Evolutionary conservation across 768 basidiomycete species (phyloP).

Genomic region (Xanthoconium purpureum): DNA sequence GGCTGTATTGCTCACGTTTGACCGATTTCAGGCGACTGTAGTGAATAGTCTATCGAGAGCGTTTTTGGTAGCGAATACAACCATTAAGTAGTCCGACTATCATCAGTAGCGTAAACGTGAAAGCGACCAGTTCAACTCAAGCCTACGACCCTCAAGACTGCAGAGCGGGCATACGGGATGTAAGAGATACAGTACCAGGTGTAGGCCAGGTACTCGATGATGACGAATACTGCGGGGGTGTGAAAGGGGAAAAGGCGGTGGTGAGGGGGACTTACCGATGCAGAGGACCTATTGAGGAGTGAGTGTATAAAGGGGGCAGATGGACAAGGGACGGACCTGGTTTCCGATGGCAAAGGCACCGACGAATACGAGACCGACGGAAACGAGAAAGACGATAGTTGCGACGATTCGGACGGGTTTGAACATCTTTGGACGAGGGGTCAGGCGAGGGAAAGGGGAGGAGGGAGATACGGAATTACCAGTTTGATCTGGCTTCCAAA

Average conservation of each 20-base stretch:
- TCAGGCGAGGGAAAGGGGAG: background rate
- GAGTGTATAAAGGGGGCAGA: background rate
- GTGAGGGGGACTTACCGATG: slow-evolving; percentile 44
- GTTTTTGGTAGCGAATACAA: background rate
- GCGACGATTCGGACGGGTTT: slow-evolving; percentile 87
- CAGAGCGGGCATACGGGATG: slow-evolving; percentile 85
- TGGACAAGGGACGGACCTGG: slow-evolving; percentile 46
- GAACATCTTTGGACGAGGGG: slow-evolving; percentile 67
- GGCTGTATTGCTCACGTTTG: background rate
- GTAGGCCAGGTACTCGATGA: slow-evolving; percentile 89
- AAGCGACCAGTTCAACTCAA: slow-evolving; percentile 21
- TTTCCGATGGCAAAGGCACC: slow-evolving; percentile 75
- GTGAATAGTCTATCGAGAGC: background rate
- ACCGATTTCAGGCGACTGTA: background rate
- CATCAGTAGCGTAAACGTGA: slow-evolving; percentile 7
- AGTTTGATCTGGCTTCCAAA: slow-evolving; percentile 80
- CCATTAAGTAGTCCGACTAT: background rate
- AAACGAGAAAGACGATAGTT: slow-evolving; percentile 70
- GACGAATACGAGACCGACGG: slow-evolving; percentile 81
- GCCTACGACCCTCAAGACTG: slow-evolving; percentile 64
- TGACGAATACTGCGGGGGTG: slow-evolving; percentile 67
- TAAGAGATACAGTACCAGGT: slow-evolving; percentile 87
- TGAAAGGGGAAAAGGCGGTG: background rate
- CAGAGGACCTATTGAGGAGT: slow-evolving; percentile 51
- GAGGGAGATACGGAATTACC: slow-evolving; percentile 38